Base-by-base conservation (phyloP, 2,329 filamentous ascomycete genomes). In the Paraphoma chrysanthemicola region DNA sequence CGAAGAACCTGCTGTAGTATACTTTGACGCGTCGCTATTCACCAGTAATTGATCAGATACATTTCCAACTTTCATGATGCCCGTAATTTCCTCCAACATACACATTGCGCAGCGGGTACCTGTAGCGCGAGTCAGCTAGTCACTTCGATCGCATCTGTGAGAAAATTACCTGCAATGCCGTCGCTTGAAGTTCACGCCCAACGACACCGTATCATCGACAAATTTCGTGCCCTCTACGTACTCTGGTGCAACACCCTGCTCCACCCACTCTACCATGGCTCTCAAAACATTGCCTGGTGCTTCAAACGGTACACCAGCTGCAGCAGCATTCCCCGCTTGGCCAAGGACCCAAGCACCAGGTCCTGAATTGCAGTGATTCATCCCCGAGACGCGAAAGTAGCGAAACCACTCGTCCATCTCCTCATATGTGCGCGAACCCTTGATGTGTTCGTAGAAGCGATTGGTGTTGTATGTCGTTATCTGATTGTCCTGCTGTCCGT, bases 371-470 rank as follows among this genome's bases (percentile, higher is more conserved):
- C 83, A 86, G 69, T 86, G 84, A 7, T 71, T 74, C 81, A 85
- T 82, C 4, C 83, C 84, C 43, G 69, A 80, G 64, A 81, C 80
- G 39, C 79, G 77, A 73, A 86, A 86, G 69, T 79, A 80, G 23
- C 83, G 77, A 51, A 80, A 71, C 60, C 79, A 81, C 2, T 69
- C 60, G 31, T 64, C 57, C 60, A 70, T 65, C 1, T 43, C 44
- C 0, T 41, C 49, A 16, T 60, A 57, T 12, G 51, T 61, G 2
- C 50, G 51, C 3, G 17, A n/a, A 0, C 57, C 63, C 3, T 55
- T 48, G 2, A 83, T 68, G 39, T 80, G 71, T 45, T 80, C 69
- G 68, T 82, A 83, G 72, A 81, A 83, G 16, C 78, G 70, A 17
- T 77, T 73, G 3, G 75, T 77, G 53, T 79, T 80, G 41, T 76